phyloP scores from a whole-genome alignment of 2,329 filamentous ascomycete species.

The Claviceps sp. region DNA sequence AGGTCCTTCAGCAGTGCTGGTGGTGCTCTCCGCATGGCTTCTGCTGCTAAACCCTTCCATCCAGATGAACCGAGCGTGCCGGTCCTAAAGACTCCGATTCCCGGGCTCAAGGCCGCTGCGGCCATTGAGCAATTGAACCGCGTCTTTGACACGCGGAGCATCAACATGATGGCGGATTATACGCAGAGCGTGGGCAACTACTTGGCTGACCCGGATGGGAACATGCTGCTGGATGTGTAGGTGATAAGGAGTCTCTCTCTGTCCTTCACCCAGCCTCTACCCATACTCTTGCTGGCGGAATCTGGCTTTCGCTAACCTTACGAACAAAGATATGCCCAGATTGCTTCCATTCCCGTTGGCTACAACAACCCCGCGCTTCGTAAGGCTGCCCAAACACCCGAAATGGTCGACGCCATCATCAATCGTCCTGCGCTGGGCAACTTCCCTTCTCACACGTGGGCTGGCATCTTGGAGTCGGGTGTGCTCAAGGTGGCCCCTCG shows the following conservation, averaged over 20 bases:
- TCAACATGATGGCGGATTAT: conserved; percentile 75
- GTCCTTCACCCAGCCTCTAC: too few relatives aligned
- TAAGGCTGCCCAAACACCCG: conserved; percentile 55
- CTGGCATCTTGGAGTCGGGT: conserved; percentile 62
- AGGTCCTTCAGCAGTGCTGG: conserved; percentile 7
- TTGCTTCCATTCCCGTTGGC: conserved; percentile 81
- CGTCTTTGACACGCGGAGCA: conserved; percentile 73
- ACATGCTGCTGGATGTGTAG: conserved; percentile 59
- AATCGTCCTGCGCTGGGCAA: conserved; percentile 84
- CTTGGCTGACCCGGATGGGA: conserved; percentile 58
- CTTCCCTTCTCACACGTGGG: conserved; percentile 81
- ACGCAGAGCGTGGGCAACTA: conserved; percentile 69
- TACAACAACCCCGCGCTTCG: conserved; percentile 78
- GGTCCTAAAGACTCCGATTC: conserved; percentile 47
- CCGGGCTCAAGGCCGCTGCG: conserved; percentile 61
- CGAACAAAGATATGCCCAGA: conserved; percentile 60
- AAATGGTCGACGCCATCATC: conserved; percentile 70
- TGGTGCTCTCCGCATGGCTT: conserved; percentile 13
- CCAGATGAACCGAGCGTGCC: conserved; percentile 38
- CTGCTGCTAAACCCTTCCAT: conserved; percentile 26
- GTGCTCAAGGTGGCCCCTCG: conserved; percentile 72
- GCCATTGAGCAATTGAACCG: conserved; percentile 56
- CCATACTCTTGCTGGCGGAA: too few relatives aligned
- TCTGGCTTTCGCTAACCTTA: too few relatives aligned
- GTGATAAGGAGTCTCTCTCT: conserved; percentile 11